These are phyloP conservation scores for Geotrichum fermentans DNA, from an alignment of 1,139 yeast species.

Conservation along the genomic window DNA sequence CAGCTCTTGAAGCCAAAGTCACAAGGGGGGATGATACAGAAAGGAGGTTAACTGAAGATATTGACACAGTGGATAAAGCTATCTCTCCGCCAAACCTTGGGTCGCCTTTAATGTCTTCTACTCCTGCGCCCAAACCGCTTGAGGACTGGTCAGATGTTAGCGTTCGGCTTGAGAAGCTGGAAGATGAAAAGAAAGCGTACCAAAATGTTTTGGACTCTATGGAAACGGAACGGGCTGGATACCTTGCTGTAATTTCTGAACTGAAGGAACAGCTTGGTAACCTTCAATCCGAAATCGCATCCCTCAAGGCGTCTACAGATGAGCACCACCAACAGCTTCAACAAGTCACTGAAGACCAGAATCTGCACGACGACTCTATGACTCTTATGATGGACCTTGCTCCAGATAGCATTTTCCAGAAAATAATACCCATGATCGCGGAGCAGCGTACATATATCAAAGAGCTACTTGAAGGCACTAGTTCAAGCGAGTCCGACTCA, in stretches of 20 bases:
- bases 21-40: background rate
- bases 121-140: background rate
- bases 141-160: constrained; percentile 16
- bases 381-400: constrained; percentile 6
- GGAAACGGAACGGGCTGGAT: constrained; percentile 15
- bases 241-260: constrained; percentile 10
- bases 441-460: constrained; percentile 17
- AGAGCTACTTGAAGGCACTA: constrained; percentile 10
- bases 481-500: background rate
- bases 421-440: constrained; percentile 15
- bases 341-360: background rate
- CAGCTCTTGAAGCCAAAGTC: constrained; percentile 3
- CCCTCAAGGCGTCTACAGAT: constrained; percentile 9
- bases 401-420: constrained; percentile 15
- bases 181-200: constrained; percentile 12
- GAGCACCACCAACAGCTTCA: constrained; percentile 6
- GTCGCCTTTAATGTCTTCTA: constrained; percentile 5
- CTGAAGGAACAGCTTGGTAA: constrained; percentile 9
- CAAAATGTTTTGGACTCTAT: constrained; percentile 11
- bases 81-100: constrained; percentile 6
- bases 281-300: constrained; percentile 11
- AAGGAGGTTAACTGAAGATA: background rate
- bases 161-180: constrained; percentile 10
- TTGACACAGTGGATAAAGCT: background rate
- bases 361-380: background rate